Base-by-base conservation (phyloP, 2,329 filamentous ascomycete species). In the Pyricularia pennisetigena region DNA sequence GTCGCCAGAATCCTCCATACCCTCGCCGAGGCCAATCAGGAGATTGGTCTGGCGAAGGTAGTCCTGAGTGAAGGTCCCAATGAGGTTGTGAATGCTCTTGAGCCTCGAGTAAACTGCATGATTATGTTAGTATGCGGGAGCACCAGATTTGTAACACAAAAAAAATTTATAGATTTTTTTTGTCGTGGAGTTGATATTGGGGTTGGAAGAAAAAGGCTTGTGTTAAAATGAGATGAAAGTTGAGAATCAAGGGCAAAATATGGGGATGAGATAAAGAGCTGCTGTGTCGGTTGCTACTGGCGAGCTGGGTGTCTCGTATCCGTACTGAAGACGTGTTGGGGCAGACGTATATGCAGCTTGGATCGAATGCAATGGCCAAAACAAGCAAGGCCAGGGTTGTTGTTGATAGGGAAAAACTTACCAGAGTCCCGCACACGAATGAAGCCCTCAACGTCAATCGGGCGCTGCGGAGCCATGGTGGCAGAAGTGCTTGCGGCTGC, bases 31-130 rank as follows among this genome's bases (percentile, higher is more conserved):
- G 72, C 89, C 89, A 29, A 97, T 86, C 65, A 97, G 87, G 8
- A 92, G 88, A 78, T 94, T 93, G 73, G 91, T 93, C 82, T 97
- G 93, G 76, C 92, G 90, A 75, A 96, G 87, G 80, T 97, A 97
- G 73, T 94, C 92, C 74, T 88, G 86, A 71, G 91, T 90, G 74
- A 97, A 89, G 69, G 89, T 89, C 75, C 91, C 89, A 76, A 97
- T 88, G 59, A 93, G 86, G 70, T 89, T 88, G 75, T 94, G 88
- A 66, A 97, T 90, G 69, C 90, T 91, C 71, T 90, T 88, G 72
- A 97, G 88, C 68, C 92, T 88, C 75, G 91, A 85, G 73, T 92
- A 87, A 72, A 94, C 88, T 66, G 30, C 41, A 49, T 49, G 41
- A 49, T n/a, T n/a, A n/a, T 49, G 41, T 49, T n/a, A 49, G 41